These are phyloP conservation scores for Sinapis alba DNA, from an alignment of 441 rosid genomes.

Conservation along the genomic window DNA sequence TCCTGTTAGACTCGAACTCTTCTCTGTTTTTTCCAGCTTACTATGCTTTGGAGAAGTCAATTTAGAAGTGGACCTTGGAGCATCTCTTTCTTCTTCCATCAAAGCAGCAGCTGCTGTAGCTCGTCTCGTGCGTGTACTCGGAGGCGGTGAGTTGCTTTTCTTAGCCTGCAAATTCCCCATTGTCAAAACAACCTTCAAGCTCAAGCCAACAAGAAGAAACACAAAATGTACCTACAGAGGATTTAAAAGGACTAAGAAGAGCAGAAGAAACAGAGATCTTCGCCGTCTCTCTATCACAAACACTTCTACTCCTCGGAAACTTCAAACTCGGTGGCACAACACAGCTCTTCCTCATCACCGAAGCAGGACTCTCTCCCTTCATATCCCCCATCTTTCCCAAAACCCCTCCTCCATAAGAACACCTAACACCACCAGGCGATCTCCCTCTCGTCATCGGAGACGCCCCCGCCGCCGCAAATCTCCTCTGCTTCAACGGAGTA, in stretches of 20 bases:
- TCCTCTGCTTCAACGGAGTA: conserved; percentile 65
- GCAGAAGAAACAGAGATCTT: conserved; percentile 48
- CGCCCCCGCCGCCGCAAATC: conserved; percentile 41
- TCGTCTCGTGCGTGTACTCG: conserved; percentile 32
- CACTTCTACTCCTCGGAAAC: conserved; percentile 79
- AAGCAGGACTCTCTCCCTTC: conserved; percentile 66
- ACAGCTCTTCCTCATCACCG: conserved; percentile 77
- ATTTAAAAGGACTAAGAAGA: conserved; percentile 60
- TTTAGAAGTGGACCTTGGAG: conserved; percentile 17
- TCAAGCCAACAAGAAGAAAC: neutral
- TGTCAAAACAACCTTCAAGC: neutral
- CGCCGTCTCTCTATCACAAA: conserved; percentile 55
- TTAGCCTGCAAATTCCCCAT: conserved; percentile 19
- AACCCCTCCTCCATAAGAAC: conserved; percentile 77
- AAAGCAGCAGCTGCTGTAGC: conserved; percentile 21
- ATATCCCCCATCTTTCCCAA: conserved; percentile 59
- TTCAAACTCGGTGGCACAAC: conserved; percentile 56
- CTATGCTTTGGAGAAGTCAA: conserved; percentile 11
- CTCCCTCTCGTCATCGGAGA: conserved; percentile 62
- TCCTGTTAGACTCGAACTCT: conserved; percentile 28
- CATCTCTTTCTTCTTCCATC: conserved; percentile 26
- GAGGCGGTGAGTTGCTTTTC: conserved; percentile 38
- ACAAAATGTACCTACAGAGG: conserved; percentile 85
- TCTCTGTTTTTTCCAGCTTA: conserved; percentile 30
- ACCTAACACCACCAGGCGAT: conserved; percentile 49